Evolutionary conservation across 352 stramenopile genomes (phyloP).

Genomic region (Phytophthora cactorum): DNA sequence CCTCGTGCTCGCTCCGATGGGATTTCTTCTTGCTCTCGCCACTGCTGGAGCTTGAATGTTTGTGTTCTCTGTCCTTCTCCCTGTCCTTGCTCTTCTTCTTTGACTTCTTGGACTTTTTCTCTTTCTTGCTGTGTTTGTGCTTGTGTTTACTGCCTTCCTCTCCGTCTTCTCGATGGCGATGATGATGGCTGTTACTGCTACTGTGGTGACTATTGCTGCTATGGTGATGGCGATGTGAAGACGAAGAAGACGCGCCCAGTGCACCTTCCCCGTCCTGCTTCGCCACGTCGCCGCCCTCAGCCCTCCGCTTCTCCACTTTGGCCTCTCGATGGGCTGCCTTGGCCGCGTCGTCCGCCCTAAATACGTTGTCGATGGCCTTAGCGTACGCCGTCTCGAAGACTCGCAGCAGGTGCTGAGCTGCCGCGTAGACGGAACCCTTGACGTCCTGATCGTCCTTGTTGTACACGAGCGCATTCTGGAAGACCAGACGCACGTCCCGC

Average conservation of each 20-base stretch:
- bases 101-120: slow-evolving; percentile 77
- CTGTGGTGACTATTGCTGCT: slow-evolving; percentile 24
- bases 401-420: slow-evolving; percentile 76
- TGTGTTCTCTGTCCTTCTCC: slow-evolving; percentile 56
- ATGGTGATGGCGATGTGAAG: slow-evolving; percentile 16
- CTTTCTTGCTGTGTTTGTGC: slow-evolving; percentile 66
- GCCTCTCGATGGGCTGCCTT: slow-evolving; percentile 42
- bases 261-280: slow-evolving; percentile 8
- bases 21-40: slow-evolving; percentile 52
- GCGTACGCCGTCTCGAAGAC: slow-evolving; percentile 87
- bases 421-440: slow-evolving; percentile 80
- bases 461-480: slow-evolving; percentile 82
- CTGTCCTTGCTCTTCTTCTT: slow-evolving; percentile 78
- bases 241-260: slow-evolving; percentile 18
- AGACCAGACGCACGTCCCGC: slow-evolving; percentile 81
- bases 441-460: slow-evolving; percentile 82
- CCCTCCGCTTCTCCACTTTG: slow-evolving; percentile 28
- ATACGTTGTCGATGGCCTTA: slow-evolving; percentile 72
- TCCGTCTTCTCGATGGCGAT: slow-evolving; percentile 37
- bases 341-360: slow-evolving; percentile 43
- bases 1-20: slow-evolving; percentile 36
- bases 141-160: slow-evolving; percentile 53
- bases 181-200: slow-evolving; percentile 18
- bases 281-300: slow-evolving; percentile 9
- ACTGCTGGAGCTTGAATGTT: slow-evolving; percentile 41